Evolutionary conservation across 208 protist species (phyloP), one percentile per base, ranked within the genome.

Genomic region (Borovskyia barvae): DNA sequence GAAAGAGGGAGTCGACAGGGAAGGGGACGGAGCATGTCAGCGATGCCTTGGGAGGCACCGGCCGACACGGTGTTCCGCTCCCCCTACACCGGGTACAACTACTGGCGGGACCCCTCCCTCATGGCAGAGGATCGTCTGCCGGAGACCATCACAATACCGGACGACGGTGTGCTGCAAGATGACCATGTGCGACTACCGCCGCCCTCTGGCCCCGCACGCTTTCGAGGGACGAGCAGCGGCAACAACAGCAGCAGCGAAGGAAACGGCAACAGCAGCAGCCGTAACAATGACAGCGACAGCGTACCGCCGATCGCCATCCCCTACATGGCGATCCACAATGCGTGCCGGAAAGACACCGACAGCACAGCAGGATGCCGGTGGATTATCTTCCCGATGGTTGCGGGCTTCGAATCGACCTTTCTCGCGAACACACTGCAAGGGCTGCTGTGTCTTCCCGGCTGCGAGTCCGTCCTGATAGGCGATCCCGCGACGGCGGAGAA

Each of bases 381-480:
- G 26, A 48, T 87, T 42, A 84, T 88, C 12, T 41, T 85, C n/a
- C 81, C 81, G 12, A 66, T 82, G 49, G 58, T 66, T 36, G 69
- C 64, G 2, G 77, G 70, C 24, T 58, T 66, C 36, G 58, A 80
- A 39, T 77, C 69, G 24, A 56, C 58, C 29, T 82, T 82, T 28
- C 40, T 88, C 20, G 56, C 46, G 11, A 82, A 79, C 59, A 75
- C 51, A 20, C 46, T 88, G 19, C 66, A 84, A 30, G 73, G 81
- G 1, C 52, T 84, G 2, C 59, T 77, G 33, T 69, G 66, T 49
- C 59, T 85, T 37, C 81, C 81, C 5, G 81, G 81, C 3, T 83
- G 65, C 49, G 81, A 85, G 59, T 61, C 48, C 5, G 67, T 66
- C 7, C 64, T 88, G 22, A 68, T 88, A 46, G 74, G 69, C n/a